Evolutionary conservation across 2,329 filamentous ascomycete genomes (phyloP).

Genomic region (Sporothrix luriei): DNA sequence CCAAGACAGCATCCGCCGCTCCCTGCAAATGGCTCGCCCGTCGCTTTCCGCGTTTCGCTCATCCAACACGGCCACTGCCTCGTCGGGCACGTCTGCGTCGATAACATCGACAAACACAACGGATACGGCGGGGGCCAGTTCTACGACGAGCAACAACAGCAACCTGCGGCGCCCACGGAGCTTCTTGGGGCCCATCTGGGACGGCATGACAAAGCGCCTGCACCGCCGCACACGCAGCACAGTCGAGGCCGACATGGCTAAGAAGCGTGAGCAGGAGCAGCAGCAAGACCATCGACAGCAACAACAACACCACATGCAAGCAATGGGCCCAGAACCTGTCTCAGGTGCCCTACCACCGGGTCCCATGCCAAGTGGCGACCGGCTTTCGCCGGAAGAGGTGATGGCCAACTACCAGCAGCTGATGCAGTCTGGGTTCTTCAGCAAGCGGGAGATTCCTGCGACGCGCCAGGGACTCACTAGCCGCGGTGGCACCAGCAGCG

Average conservation of each 20-base stretch:
- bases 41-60: slow-evolving; percentile 28
- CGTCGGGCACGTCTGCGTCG: slow-evolving; percentile 21
- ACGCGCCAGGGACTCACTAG: slow-evolving; percentile 51
- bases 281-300: slow-evolving; percentile 12
- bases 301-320: not conserved
- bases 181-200: slow-evolving; percentile 43
- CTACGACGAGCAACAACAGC: not conserved
- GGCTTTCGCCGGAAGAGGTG: slow-evolving; percentile 54
- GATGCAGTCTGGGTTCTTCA: slow-evolving; percentile 61
- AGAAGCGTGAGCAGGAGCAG: slow-evolving; percentile 4
- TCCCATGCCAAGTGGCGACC: slow-evolving; percentile 28
- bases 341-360: not conserved
- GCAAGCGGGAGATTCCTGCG: slow-evolving; percentile 60
- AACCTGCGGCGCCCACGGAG: slow-evolving; percentile 34
- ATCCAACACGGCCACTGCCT: slow-evolving; percentile 21
- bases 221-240: slow-evolving; percentile 32
- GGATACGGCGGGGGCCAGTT: not conserved
- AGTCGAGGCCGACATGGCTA: not conserved
- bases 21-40: slow-evolving; percentile 32
- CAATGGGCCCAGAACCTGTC: not conserved
- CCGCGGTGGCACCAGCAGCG: not conserved
- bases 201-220: slow-evolving; percentile 42
- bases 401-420: slow-evolving; percentile 60
- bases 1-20: slow-evolving; percentile 33
- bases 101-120: slow-evolving; percentile 12